Conservation (phyloP, 2,329 filamentous ascomycete species). For the Aspergillus persii region DNA sequence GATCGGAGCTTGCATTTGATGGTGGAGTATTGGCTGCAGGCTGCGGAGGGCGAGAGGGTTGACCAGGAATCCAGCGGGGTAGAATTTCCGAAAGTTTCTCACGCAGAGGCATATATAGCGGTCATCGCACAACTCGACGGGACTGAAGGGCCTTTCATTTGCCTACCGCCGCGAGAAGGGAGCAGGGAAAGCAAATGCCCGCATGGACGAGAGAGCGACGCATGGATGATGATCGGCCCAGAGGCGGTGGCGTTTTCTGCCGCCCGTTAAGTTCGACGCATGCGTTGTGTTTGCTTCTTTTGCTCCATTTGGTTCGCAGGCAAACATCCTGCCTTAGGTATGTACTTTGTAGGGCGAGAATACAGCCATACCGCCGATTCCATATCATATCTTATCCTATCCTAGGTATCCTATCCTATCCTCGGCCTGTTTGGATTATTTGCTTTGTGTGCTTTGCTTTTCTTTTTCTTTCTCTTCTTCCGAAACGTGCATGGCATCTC, state of each 20-base stretch:
- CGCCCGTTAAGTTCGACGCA: slow-evolving; percentile 1
- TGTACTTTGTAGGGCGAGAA: not conserved
- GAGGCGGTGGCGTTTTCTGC: slow-evolving; percentile 23
- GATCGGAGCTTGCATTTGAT: slow-evolving; percentile 25
- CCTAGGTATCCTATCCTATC: not conserved
- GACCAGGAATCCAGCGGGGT: slow-evolving; percentile 7
- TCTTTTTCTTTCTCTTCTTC: not conserved
- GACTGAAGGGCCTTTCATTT: slow-evolving; percentile 6
- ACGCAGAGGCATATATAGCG: slow-evolving; percentile 21
- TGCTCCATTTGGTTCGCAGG: too few species aligned
- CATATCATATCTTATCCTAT: too few species aligned
- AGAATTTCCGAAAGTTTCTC: slow-evolving; percentile 16
- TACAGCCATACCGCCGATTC: not conserved
- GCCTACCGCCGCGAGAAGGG: not conserved
- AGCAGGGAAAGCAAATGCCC: not conserved
- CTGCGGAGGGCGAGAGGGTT: not conserved
- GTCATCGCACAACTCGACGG: slow-evolving; percentile 13
- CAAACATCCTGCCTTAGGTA: too few species aligned
- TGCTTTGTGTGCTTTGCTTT: not conserved
- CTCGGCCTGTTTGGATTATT: not conserved
- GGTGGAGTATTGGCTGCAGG: slow-evolving; percentile 8
- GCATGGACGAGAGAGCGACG: not conserved
- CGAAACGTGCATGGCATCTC: slow-evolving; percentile 5
- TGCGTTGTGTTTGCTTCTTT: not conserved
- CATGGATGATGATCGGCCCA: slow-evolving; percentile 13